phyloP scores from a whole-genome alignment of 2,329 filamentous ascomycete species.

The Fusarium torulosum region DNA sequence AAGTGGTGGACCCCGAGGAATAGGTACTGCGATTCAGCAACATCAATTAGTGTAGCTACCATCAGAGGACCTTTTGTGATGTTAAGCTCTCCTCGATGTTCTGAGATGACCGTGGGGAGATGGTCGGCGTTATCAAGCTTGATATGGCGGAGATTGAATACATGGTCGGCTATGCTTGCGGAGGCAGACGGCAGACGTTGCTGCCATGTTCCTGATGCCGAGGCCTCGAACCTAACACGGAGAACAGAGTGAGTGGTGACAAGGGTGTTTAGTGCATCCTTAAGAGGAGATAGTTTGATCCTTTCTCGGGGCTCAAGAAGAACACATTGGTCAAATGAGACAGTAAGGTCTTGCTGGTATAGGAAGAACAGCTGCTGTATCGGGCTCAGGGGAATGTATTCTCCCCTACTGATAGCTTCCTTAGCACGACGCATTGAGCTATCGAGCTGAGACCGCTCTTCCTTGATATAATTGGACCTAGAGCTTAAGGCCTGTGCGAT shows the following conservation, averaged over 20 bases:
- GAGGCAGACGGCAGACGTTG: too few species aligned
- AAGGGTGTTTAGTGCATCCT: not conserved
- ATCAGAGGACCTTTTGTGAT: not conserved
- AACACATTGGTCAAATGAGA: conserved; percentile 22
- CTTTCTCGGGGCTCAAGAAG: conserved; percentile 4
- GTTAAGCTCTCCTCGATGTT: too few species aligned
- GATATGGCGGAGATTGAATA: too few species aligned
- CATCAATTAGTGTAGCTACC: not conserved
- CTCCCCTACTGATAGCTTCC: not conserved
- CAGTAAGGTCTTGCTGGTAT: conserved; percentile 8
- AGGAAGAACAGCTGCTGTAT: conserved; percentile 27
- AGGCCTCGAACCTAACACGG: too few species aligned
- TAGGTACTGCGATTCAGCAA: not conserved
- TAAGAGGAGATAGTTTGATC: not conserved
- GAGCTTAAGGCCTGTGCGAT: not conserved
- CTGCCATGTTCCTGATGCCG: too few species aligned
- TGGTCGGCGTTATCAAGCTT: too few species aligned
- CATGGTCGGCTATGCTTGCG: too few species aligned
- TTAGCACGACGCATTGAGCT: too few species aligned
- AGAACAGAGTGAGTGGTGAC: conserved; percentile 11
- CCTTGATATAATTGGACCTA: too few species aligned
- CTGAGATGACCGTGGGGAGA: too few species aligned
- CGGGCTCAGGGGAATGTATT: not conserved
- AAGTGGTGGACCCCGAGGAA: not conserved
- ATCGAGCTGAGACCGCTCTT: too few species aligned